A percentile compares a stretch with the other conserved stretches of the same genome.
These are phyloP conservation scores for Omphalea diandra DNA, from an alignment of 441 rosid species.

Conservation along the genomic window DNA sequence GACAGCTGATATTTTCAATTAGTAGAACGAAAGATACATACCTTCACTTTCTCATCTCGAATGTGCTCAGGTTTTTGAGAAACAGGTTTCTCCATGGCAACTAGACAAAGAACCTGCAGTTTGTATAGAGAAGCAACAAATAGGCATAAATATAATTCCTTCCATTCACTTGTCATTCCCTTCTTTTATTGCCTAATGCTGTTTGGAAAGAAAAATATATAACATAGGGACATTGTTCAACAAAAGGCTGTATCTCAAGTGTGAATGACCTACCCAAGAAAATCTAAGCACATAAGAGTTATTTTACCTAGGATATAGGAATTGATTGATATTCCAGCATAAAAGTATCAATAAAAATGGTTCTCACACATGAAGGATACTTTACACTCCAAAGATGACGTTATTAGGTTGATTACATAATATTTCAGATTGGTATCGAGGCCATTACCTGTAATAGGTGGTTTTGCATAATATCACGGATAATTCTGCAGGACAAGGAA, in stretches of 20 bases:
- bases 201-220: neutral
- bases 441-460: constrained; percentile 84
- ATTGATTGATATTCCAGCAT: constrained; percentile 3
- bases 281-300: constrained; percentile 1
- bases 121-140: constrained; percentile 18
- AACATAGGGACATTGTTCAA: no score
- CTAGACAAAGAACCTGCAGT: constrained; percentile 85
- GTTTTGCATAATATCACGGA: constrained; percentile 97
- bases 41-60: constrained; percentile 99
- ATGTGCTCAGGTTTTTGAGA: constrained; percentile 97
- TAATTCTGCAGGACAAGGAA: constrained; percentile 59
- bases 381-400: constrained; percentile 12
- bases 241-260: neutral
- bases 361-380: constrained; percentile 9
- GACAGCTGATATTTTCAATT: constrained; percentile 12
- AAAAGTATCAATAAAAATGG: neutral
- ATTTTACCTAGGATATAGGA: neutral
- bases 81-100: constrained; percentile 97
- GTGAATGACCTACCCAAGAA: neutral
- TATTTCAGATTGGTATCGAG: constrained; percentile 10
- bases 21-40: constrained; percentile 23
- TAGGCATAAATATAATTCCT: neutral
- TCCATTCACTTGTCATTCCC: neutral
- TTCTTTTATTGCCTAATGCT: neutral
- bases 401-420: constrained; percentile 19